phyloP scores from a whole-genome alignment of 108 stramenopile species.

The Stephanodiscus minutulus region DNA sequence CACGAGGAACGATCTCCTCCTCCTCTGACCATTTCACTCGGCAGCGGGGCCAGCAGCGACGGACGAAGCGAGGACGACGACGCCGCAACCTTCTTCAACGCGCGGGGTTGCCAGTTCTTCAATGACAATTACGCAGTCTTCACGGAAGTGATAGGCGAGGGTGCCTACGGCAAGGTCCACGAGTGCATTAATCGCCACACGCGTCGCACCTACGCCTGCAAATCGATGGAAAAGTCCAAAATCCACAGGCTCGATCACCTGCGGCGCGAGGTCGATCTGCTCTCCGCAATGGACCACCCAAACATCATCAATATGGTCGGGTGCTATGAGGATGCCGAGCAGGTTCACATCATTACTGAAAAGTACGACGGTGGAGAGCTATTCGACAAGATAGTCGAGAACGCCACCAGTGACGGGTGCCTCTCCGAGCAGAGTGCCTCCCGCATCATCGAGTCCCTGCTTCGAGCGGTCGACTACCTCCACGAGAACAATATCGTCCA shows the following conservation, averaged over 20 bases:
- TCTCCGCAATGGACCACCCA: conserved; percentile 15
- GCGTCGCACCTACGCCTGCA: conserved; percentile 51
- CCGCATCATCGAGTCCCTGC: conserved; percentile 46
- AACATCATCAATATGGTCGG: conserved; percentile 44
- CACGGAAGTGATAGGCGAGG: conserved; percentile 14
- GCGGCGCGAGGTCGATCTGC: conserved; percentile 16
- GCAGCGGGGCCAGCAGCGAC: background rate
- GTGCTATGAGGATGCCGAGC: conserved; percentile 40
- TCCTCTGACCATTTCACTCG: background rate
- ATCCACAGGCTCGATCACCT: conserved; percentile 30
- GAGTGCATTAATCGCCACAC: conserved; percentile 40
- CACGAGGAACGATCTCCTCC: background rate
- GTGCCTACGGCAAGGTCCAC: conserved; percentile 19
- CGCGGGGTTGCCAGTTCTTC: no score
- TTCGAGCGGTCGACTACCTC: conserved; percentile 54
- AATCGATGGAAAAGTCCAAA: conserved; percentile 53
- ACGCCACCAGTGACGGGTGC: conserved; percentile 23
- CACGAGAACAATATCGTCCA: conserved; percentile 64
- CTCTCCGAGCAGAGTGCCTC: conserved; percentile 50
- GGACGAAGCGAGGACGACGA: no score
- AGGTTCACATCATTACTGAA: conserved; percentile 58
- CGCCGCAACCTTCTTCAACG: no score
- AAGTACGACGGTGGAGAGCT: conserved; percentile 72
- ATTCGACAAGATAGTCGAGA: conserved; percentile 46
- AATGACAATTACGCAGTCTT: conserved; percentile 21